Evolutionary conservation across 2,329 filamentous ascomycete genomes (phyloP).

Genomic region (Capronia coronata): DNA sequence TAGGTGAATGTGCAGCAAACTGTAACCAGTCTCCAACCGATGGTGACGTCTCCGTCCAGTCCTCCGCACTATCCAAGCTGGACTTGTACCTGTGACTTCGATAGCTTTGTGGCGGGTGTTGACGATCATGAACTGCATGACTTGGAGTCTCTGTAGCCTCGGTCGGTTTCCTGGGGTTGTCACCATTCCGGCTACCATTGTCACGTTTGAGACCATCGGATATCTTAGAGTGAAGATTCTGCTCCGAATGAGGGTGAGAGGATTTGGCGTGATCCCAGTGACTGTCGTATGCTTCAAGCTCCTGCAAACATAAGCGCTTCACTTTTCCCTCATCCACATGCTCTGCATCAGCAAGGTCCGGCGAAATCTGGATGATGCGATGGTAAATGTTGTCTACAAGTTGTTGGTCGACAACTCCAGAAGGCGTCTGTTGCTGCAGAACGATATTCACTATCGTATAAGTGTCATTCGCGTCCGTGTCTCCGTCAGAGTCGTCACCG

Average conservation of each 20-base stretch:
- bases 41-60: conserved; percentile 46
- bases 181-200: not conserved
- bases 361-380: conserved; percentile 44
- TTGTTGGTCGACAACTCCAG: conserved; percentile 33
- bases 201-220: not conserved
- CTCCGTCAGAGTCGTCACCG: conserved; percentile 15
- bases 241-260: conserved; percentile 2
- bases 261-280: conserved; percentile 14
- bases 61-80: conserved; percentile 41
- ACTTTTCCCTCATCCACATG: conserved; percentile 51
- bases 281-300: conserved; percentile 33
- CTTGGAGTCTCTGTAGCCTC: not conserved
- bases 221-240: conserved; percentile 5
- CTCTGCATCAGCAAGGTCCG: conserved; percentile 48
- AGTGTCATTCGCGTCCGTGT: conserved; percentile 22
- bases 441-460: conserved; percentile 29
- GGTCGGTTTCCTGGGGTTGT: not conserved
- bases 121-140: not conserved
- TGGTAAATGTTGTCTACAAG: conserved; percentile 28
- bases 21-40: conserved; percentile 47
- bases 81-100: conserved; percentile 33
- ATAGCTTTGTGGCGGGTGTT: conserved; percentile 18
- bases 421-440: conserved; percentile 25
- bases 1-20: conserved; percentile 31
- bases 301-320: conserved; percentile 50